Evolutionary conservation across 2,329 filamentous ascomycete species (phyloP), one percentile per base, ranked within the genome.

Genomic region (Fusarium veterinarium): DNA sequence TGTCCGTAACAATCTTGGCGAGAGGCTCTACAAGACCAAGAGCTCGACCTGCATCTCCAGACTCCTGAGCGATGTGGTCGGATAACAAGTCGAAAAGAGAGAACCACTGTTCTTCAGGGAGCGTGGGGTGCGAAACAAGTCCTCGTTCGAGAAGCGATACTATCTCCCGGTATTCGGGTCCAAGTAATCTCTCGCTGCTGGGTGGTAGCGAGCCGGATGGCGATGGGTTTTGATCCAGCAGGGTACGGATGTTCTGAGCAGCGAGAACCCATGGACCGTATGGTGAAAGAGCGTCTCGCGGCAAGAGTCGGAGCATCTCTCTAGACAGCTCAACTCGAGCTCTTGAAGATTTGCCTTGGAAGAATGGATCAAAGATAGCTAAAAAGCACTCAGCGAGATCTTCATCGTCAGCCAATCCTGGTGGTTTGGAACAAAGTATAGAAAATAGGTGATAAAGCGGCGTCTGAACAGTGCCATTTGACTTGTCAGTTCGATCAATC

Each of bases 21-120:
- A 96, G 76, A 3, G 92, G 92, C 68, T 97, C 94, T 42, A 95
- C 84, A 3, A 94, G 86, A 30, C 89, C 87, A 55, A 93, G 84
- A 9, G 91, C 88, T 44, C 91, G 86, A 10, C 90, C 91, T 20
- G 89, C 88, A 69, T 94, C 90, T 6, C 93, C 93, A 58, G 88
- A 88, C 71, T 94, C 90, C 17, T 86, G 83, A 23, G 85, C 86
- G 11, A 91, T 88, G 58, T 89, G 87, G 13, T 85, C 81, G 6
- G 88, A 83, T 13, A 93, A 82, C 2, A 85, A 80, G 13, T 87
- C 83, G 58, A 93, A 89, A 2, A 95, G 83, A 1, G 84, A 79
- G 31, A 84, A 78, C 88, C 88, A 90, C 11, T 83, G 78, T 20
- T 81, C 65, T 72, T 81, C 82, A 1, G 86, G 85, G 12, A 90